Percentiles rank a stretch among this genome's conserved stretches.
These are phyloP conservation scores for Linum lewisii DNA, from an alignment of 345 rosid species.

Conservation along the genomic window DNA sequence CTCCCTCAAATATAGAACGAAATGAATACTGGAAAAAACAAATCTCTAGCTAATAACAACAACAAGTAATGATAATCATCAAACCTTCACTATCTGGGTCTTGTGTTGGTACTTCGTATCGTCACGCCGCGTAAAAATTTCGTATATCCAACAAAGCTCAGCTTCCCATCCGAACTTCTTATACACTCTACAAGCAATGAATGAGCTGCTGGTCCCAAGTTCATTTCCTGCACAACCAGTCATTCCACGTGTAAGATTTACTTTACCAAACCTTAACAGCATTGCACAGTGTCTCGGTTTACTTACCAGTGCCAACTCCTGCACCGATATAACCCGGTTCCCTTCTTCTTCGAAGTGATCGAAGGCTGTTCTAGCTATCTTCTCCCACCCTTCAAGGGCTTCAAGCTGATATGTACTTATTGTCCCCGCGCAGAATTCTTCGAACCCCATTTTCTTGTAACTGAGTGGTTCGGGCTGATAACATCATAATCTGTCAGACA, in stretches of 20 bases:
- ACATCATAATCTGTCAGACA: too few species aligned
- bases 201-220: constrained; percentile 41
- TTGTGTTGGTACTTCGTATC: neutral
- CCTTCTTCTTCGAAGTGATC: constrained; percentile 24
- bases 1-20: too few species aligned
- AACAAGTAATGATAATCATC: too few species aligned
- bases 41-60: too few species aligned
- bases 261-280: too few species aligned
- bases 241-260: too few species aligned
- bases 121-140: constrained; percentile 2
- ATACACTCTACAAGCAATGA: constrained; percentile 46
- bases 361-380: constrained; percentile 19
- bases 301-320: constrained; percentile 21
- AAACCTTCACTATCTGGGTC: constrained; percentile 1
- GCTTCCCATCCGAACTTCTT: constrained; percentile 49
- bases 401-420: constrained; percentile 20
- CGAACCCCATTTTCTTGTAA: constrained; percentile 15
- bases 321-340: constrained; percentile 18
- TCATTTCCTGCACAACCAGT: constrained; percentile 22
- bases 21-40: too few species aligned
- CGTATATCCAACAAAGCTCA: constrained; percentile 48
- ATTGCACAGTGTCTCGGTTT: neutral
- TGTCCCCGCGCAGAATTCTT: constrained; percentile 27
- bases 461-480: constrained; percentile 24
- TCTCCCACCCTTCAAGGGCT: constrained; percentile 19